phyloP scores from a whole-genome alignment of 2,329 filamentous ascomycete genomes.

The Westerdykella ornata region DNA sequence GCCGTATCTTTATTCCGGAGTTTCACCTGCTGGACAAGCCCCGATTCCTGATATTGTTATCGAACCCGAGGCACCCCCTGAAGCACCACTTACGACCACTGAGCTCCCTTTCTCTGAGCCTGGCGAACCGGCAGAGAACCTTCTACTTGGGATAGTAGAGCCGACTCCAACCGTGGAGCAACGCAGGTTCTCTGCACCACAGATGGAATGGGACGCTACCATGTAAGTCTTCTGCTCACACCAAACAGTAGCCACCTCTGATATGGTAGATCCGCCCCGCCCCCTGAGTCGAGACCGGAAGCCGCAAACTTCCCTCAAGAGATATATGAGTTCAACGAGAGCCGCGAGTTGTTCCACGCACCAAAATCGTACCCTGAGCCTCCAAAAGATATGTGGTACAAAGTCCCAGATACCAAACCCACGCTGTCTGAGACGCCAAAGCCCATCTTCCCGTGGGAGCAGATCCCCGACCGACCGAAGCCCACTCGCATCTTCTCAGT shows the following conservation, averaged over 20 bases:
- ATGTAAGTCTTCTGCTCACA: constrained; percentile 39
- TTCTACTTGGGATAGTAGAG: constrained; percentile 39
- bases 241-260: constrained; percentile 4
- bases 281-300: constrained; percentile 67
- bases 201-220: constrained; percentile 57
- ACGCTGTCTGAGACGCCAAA: constrained; percentile 55
- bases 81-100: constrained; percentile 32
- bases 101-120: constrained; percentile 42
- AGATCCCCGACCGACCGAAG: constrained; percentile 54
- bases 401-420: constrained; percentile 58
- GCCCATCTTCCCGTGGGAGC: constrained; percentile 89
- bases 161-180: constrained; percentile 44
- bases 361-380: constrained; percentile 74
- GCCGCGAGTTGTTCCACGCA: constrained; percentile 67
- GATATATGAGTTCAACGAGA: constrained; percentile 77
- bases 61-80: constrained; percentile 27
- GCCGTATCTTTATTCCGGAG: constrained; percentile 2
- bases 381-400: constrained; percentile 81
- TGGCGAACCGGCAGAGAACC: constrained; percentile 39
- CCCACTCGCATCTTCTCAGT: constrained; percentile 61
- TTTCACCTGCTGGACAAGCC: constrained; percentile 2
- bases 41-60: constrained; percentile 15
- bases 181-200: constrained; percentile 51
- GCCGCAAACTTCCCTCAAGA: constrained; percentile 73
- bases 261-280: constrained; percentile 41